Conservation (phyloP, 768 basidiomycete genomes). For the Naganishia randhawae region DNA sequence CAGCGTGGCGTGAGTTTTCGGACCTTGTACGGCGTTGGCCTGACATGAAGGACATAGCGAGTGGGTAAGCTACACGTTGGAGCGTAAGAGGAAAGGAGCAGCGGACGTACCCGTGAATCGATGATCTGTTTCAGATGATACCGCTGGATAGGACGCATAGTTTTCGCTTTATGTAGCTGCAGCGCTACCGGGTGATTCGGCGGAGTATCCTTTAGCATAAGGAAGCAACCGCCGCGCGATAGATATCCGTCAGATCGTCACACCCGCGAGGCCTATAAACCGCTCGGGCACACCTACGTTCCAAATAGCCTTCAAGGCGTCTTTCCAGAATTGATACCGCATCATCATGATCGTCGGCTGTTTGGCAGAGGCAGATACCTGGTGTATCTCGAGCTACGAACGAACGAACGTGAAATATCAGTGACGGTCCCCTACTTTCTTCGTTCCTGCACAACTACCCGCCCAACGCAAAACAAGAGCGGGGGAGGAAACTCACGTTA, state of each 20-base stretch:
- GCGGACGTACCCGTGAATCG: slow-evolving; percentile 39
- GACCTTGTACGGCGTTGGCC: slow-evolving; percentile 37
- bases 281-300: slow-evolving; percentile 31
- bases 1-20: slow-evolving; percentile 38
- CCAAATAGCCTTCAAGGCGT: slow-evolving; percentile 42
- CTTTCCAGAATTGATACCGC: slow-evolving; percentile 50
- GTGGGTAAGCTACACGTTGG: not conserved
- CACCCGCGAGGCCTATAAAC: not conserved
- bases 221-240: not conserved
- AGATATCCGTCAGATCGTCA: not conserved
- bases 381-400: slow-evolving; percentile 46
- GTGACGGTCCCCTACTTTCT: no score
- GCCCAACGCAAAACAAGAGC: not conserved
- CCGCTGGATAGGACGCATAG: slow-evolving; percentile 42
- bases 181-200: slow-evolving; percentile 49
- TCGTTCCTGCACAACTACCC: no score
- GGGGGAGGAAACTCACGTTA: slow-evolving; percentile 38
- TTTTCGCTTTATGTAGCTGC: slow-evolving; percentile 37
- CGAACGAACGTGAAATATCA: not conserved
- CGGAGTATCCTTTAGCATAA: slow-evolving; percentile 27
- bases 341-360: slow-evolving; percentile 49
- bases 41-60: not conserved
- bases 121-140: slow-evolving; percentile 49
- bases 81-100: not conserved
- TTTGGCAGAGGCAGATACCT: slow-evolving; percentile 40